Evolutionary conservation across 352 stramenopile genomes (phyloP).

Genomic region (Globisporangium barbulae): DNA sequence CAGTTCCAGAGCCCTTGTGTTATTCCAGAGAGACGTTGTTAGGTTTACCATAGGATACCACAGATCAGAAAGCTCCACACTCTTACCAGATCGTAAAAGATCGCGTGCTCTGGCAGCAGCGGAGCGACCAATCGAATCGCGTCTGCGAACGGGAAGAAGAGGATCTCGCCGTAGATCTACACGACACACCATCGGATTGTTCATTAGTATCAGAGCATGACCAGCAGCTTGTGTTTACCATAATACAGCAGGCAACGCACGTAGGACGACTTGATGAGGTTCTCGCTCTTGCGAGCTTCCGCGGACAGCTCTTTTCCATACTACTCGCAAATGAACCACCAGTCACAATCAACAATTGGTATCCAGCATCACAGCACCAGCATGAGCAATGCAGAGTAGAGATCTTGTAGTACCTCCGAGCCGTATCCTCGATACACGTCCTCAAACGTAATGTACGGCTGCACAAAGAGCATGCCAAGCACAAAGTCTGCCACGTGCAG

Average conservation of each 20-base stretch:
- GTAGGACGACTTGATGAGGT: constrained; percentile 78
- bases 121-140: constrained; percentile 62
- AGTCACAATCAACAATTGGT: background rate
- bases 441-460: constrained; percentile 66
- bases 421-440: constrained; percentile 61
- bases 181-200: background rate
- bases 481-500: constrained; percentile 79
- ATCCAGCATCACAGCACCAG: background rate
- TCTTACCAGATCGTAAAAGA: constrained; percentile 83
- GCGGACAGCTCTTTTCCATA: constrained; percentile 83
- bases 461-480: constrained; percentile 73
- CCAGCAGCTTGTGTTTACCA: background rate
- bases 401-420: constrained; percentile 34
- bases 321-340: constrained; percentile 20
- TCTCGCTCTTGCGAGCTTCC: constrained; percentile 72
- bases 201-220: background rate
- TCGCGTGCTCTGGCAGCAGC: constrained; percentile 55
- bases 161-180: constrained; percentile 83
- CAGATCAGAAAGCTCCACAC: too few species aligned
- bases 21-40: background rate
- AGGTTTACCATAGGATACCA: background rate
- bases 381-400: background rate
- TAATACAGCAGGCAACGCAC: constrained; percentile 24
- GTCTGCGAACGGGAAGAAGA: constrained; percentile 83
- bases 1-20: constrained; percentile 68